A percentile compares a stretch with the other conserved stretches of the same genome.
These are phyloP conservation scores for Neonectria faginata DNA, from an alignment of 2,329 filamentous ascomycete species.

Conservation along the genomic window DNA sequence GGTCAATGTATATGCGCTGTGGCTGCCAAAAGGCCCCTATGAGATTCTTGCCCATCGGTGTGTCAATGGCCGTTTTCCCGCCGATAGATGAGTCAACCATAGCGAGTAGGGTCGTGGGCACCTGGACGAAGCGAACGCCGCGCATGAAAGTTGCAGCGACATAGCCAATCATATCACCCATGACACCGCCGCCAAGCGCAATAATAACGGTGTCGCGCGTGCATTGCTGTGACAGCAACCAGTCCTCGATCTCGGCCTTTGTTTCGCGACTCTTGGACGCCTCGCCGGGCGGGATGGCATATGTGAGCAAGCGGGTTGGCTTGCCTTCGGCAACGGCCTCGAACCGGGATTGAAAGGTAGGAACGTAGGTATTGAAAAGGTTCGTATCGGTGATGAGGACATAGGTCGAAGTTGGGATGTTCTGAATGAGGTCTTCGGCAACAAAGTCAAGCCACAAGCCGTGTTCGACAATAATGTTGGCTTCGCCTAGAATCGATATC, in stretches of 20 bases:
- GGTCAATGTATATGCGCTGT: slow-evolving; percentile 91
- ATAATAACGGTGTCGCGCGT: slow-evolving; percentile 95
- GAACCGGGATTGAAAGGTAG: slow-evolving; percentile 71
- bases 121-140: slow-evolving; percentile 94
- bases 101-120: slow-evolving; percentile 91
- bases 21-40: slow-evolving; percentile 98
- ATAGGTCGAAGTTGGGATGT: slow-evolving; percentile 88
- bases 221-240: slow-evolving; percentile 93
- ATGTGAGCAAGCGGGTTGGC: slow-evolving; percentile 79
- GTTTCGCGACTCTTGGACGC: slow-evolving; percentile 93
- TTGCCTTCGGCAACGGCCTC: slow-evolving; percentile 44
- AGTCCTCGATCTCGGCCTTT: slow-evolving; percentile 96
- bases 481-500: slow-evolving; percentile 87
- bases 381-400: slow-evolving; percentile 98
- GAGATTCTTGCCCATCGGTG: slow-evolving; percentile 94
- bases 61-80: slow-evolving; percentile 98
- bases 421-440: slow-evolving; percentile 80
- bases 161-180: slow-evolving; percentile 98
- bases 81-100: slow-evolving; percentile 99
- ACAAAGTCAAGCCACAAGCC: slow-evolving; percentile 89
- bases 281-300: slow-evolving; percentile 90
- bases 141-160: slow-evolving; percentile 99
- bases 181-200: slow-evolving; percentile 94
- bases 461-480: slow-evolving; percentile 92
- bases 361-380: slow-evolving; percentile 82